These are phyloP conservation scores for Tulasnella calospora DNA, from an alignment of 768 basidiomycete genomes.

Conservation along the genomic window DNA sequence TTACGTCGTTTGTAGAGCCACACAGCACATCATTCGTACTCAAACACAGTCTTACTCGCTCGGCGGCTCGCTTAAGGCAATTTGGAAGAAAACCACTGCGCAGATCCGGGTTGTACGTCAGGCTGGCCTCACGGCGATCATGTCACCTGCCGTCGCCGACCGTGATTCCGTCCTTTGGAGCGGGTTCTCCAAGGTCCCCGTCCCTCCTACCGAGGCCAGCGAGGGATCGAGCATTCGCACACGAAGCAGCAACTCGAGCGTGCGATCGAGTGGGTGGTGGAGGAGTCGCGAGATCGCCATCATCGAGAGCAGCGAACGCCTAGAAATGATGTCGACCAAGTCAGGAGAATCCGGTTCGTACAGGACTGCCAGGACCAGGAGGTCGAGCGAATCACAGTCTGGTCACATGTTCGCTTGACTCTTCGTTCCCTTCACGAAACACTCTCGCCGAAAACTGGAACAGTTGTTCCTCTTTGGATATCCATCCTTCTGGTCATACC, in stretches of 20 bases:
- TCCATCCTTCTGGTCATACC: background rate
- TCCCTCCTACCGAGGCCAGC: conserved; percentile 5
- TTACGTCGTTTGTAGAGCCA: background rate
- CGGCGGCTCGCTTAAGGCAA: conserved; percentile 17
- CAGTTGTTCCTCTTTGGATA: conserved; percentile 3
- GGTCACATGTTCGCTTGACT: conserved; percentile 1
- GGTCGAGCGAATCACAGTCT: background rate
- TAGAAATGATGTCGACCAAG: background rate
- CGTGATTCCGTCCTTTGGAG: conserved; percentile 19
- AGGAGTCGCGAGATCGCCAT: conserved; percentile 10
- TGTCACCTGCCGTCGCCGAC: conserved; percentile 4
- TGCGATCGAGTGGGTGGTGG: conserved; percentile 14
- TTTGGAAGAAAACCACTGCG: conserved; percentile 22
- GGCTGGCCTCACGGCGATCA: conserved; percentile 2
- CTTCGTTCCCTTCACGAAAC: background rate
- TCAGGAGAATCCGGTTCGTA: background rate
- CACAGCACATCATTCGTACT: conserved; percentile 18
- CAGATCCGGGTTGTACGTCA: conserved; percentile 19
- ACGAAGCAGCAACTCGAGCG: background rate
- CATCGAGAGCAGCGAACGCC: background rate
- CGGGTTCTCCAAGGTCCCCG: conserved; percentile 15
- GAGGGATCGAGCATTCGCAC: background rate
- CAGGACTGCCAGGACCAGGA: conserved; percentile 2
- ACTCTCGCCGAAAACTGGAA: background rate
- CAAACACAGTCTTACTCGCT: conserved; percentile 15